A percentile compares a stretch with the other conserved stretches of the same genome.
phyloP scores from a whole-genome alignment of 768 basidiomycete genomes.

The Pseudohyphozyma bogoriensis region DNA sequence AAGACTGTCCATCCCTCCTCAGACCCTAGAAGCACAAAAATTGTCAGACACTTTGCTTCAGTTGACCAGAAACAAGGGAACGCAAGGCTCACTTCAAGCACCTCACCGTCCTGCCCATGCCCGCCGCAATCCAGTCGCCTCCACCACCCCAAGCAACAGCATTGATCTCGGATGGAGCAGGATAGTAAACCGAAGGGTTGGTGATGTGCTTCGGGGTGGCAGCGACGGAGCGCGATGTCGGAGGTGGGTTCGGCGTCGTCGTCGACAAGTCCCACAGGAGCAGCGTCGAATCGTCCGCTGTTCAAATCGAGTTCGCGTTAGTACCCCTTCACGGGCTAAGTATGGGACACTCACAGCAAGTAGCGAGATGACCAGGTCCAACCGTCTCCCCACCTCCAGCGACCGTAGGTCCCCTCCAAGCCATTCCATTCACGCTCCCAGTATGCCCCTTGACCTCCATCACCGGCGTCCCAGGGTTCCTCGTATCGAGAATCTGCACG shows the following conservation, averaged over 20 bases:
- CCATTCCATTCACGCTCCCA: slow-evolving; percentile 70
- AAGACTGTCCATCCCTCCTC: too few relatives aligned
- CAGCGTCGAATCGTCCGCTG: slow-evolving; percentile 91
- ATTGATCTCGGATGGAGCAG: slow-evolving; percentile 64
- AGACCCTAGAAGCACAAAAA: too few relatives aligned
- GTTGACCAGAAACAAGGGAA: not conserved
- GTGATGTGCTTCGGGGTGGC: slow-evolving; percentile 52
- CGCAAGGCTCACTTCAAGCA: slow-evolving; percentile 12
- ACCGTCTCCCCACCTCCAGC: slow-evolving; percentile 68
- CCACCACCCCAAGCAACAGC: slow-evolving; percentile 59
- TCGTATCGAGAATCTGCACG: slow-evolving; percentile 91
- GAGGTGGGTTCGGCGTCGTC: slow-evolving; percentile 46
- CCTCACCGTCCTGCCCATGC: slow-evolving; percentile 62
- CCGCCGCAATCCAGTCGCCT: slow-evolving; percentile 71
- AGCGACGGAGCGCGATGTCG: slow-evolving; percentile 38
- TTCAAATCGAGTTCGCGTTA: not conserved
- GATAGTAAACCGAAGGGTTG: slow-evolving; percentile 76
- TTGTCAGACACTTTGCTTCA: too few relatives aligned
- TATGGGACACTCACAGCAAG: slow-evolving; percentile 8
- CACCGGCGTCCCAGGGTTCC: slow-evolving; percentile 88
- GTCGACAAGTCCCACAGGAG: slow-evolving; percentile 75
- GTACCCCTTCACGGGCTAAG: not conserved
- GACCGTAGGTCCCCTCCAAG: slow-evolving; percentile 63
- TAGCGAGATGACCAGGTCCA: slow-evolving; percentile 57
- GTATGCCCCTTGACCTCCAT: slow-evolving; percentile 80